Percentiles rank a stretch among this genome's conserved stretches.
Conservation (phyloP, 768 basidiomycete genomes). For the Suillus weaverae region DNA sequence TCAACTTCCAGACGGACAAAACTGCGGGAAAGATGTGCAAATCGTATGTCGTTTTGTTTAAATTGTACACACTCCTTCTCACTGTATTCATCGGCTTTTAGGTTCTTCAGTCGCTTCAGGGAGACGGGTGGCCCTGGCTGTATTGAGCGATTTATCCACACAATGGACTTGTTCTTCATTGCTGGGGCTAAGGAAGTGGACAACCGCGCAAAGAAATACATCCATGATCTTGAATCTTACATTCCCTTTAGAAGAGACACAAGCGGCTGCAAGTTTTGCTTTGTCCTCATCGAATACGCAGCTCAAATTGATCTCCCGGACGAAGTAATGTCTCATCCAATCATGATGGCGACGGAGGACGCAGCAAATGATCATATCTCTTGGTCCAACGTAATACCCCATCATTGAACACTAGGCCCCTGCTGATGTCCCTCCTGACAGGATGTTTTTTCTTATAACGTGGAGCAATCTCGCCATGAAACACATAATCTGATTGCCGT, state of each 20-base stretch:
- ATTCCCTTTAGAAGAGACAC: constrained; percentile 48
- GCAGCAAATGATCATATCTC: constrained; percentile 51
- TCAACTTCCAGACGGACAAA: constrained; percentile 4
- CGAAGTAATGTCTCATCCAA: constrained; percentile 50
- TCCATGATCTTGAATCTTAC: constrained; percentile 52
- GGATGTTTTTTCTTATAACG: background rate
- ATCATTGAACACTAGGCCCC: background rate
- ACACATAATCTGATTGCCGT: background rate
- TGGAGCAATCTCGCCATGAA: background rate
- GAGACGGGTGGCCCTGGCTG: constrained; percentile 40
- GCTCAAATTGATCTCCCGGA: constrained; percentile 50
- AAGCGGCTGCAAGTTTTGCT: background rate
- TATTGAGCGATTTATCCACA: constrained; percentile 17
- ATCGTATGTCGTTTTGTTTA: constrained; percentile 27
- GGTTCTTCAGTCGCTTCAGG: constrained; percentile 39
- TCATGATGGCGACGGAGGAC: constrained; percentile 44
- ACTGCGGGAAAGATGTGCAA: constrained; percentile 31
- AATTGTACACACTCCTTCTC: background rate
- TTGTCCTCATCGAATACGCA: background rate
- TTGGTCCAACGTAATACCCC: constrained; percentile 41
- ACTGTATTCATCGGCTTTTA: constrained; percentile 8
- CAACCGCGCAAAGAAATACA: constrained; percentile 36
- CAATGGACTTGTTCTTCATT: constrained; percentile 38
- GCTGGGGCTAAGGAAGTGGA: constrained; percentile 43
- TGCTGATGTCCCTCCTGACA: background rate